Conservation (phyloP, 108 stramenopile species). For the Fistulifera pelliculosa region DNA sequence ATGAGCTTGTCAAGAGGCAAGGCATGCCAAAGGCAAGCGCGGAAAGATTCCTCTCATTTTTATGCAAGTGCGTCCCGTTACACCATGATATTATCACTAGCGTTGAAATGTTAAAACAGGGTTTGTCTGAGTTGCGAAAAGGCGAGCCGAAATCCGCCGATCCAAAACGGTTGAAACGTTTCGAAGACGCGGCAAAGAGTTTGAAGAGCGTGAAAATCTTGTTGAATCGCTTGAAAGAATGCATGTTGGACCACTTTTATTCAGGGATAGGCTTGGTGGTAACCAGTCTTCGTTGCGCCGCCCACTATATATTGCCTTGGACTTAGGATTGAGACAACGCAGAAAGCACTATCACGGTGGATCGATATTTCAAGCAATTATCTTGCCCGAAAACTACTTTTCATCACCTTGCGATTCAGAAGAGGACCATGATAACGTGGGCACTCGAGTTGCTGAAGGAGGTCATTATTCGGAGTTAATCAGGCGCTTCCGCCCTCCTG, state of each 20-base stretch:
- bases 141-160: conserved; percentile 8
- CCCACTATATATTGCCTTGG: conserved; percentile 57
- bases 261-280: conserved; percentile 1
- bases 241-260: conserved; percentile 25
- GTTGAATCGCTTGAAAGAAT: conserved; percentile 34
- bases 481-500: conserved; percentile 60
- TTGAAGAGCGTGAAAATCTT: conserved; percentile 35
- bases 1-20: conserved; percentile 22
- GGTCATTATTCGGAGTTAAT: conserved; percentile 59
- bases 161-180: conserved; percentile 27
- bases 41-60: conserved; percentile 31
- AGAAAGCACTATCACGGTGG: conserved; percentile 52
- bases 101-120: conserved; percentile 30
- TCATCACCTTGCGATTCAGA: too few relatives aligned
- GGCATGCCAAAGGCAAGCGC: conserved; percentile 35
- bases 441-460: conserved; percentile 63
- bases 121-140: conserved; percentile 13
- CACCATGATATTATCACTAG: conserved; percentile 43
- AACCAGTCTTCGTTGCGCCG: conserved; percentile 14
- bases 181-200: conserved; percentile 40
- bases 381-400: conserved; percentile 43
- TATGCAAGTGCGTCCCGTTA: conserved; percentile 45
- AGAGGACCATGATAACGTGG: conserved; percentile 3
- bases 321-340: conserved; percentile 62
- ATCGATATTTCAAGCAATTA: conserved; percentile 55